These are phyloP conservation scores for Cyclotella sp. DNA, from an alignment of 108 stramenopile species.

Conservation along the genomic window DNA sequence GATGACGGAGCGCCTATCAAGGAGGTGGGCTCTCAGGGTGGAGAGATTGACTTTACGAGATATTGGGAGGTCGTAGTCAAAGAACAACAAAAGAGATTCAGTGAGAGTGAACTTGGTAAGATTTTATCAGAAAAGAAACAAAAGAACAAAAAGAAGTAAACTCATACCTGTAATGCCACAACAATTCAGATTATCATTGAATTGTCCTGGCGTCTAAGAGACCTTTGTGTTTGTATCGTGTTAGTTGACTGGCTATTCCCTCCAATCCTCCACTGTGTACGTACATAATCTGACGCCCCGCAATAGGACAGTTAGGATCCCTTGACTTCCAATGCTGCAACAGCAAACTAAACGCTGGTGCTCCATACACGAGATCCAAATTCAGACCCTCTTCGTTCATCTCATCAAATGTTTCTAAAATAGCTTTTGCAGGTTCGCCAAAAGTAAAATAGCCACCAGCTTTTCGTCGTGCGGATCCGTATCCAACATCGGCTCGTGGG, in stretches of 20 bases:
- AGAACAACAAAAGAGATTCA: conserved; percentile 62
- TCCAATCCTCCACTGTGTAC: conserved; percentile 93
- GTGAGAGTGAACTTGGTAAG: conserved; percentile 53
- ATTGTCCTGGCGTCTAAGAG: conserved; percentile 58
- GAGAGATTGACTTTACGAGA: conserved; percentile 73
- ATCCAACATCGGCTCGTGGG: conserved; percentile 49
- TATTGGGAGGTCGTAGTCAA: conserved; percentile 73
- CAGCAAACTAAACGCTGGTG: conserved; percentile 76
- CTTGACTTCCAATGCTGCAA: conserved; percentile 67
- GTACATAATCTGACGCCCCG: conserved; percentile 83
- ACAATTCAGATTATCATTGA: conserved; percentile 10
- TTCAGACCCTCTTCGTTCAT: conserved; percentile 69
- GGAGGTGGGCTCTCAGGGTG: conserved; percentile 77
- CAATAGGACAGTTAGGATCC: conserved; percentile 52
- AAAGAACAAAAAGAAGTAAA: conserved; percentile 31
- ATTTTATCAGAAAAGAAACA: conserved; percentile 47
- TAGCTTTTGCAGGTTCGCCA: conserved; percentile 64
- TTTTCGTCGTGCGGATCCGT: conserved; percentile 32
- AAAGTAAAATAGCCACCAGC: conserved; percentile 67
- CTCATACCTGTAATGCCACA: neutral
- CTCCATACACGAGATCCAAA: conserved; percentile 84
- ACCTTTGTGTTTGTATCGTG: conserved; percentile 86
- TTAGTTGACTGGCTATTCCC: conserved; percentile 86
- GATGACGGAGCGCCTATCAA: conserved; percentile 65
- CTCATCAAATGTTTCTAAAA: conserved; percentile 70